Base-by-base conservation (phyloP, 306 rosid genomes). In the Cyamopsis tetragonoloba region DNA sequence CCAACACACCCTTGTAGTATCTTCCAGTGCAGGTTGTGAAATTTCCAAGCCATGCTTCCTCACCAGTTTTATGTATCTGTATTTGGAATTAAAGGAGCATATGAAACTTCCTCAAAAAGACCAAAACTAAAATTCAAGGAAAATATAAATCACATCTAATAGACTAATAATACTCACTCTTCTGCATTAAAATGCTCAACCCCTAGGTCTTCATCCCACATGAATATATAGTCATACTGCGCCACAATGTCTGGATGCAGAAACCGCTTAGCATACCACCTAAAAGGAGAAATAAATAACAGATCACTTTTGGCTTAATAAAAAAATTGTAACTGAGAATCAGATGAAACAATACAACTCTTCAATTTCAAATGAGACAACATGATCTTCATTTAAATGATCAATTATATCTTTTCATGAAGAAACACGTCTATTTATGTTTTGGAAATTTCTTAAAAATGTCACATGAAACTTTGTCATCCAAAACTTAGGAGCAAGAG, bases 211-310 rank as follows among this genome's bases (percentile, higher is more conserved):
- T 91, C 97, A 78, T 91, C 97, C 97, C 96, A 91, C 68, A 91
- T 69, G 80, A 91, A 91, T 66, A 91, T 84, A 86, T 91, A 91
- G 62, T 91, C 97, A 37, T 91, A 91, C 39, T 86, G 81, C 30
- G 96, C 97, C 72, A 91, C 96, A 68, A 91, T 83, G 74, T 86
- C 96, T 14, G 97, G 97, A 87, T 91, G 97, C 75, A 91, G 80
- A 85, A 91, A 91, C 26, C 93, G 82, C 80, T 91, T 91, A 14
- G 96, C 96, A 74, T 91, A 91, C 97, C 97, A 91, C 97, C 97
- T 91, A 59, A 47, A 14, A 62, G 15, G 8, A 68, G 35, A 35
- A 28, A 30, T 18, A 75, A 46, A 28, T 11, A 72, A 41, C 19
- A 51, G 4, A 64, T 6, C 44, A 27, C 30, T 28, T 32, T 31